Conservation (phyloP, 2,329 filamentous ascomycete species). For the Colletotrichum scovillei region DNA sequence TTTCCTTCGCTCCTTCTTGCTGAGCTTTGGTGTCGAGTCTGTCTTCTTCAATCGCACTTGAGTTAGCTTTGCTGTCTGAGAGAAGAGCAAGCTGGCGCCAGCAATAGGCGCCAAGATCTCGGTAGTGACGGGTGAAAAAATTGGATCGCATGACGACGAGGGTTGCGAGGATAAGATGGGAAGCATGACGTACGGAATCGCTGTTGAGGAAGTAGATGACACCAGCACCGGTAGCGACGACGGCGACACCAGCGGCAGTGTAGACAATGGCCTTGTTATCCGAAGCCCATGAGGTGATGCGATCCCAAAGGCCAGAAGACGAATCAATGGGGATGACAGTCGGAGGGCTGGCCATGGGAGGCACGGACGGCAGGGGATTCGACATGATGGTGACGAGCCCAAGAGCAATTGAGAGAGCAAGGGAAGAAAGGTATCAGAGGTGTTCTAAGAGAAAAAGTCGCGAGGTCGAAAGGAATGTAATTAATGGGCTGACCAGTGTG, state of each 20-base stretch:
- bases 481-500: constrained; percentile 29
- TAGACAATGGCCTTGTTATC: constrained; percentile 97
- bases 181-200: constrained; percentile 60
- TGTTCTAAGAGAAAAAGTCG: constrained; percentile 11
- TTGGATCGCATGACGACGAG: constrained; percentile 25
- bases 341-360: constrained; percentile 53
- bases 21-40: constrained; percentile 74
- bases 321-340: constrained; percentile 61
- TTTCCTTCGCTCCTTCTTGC: constrained; percentile 91
- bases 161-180: constrained; percentile 5
- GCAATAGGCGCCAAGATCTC: constrained; percentile 15
- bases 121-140: constrained; percentile 9
- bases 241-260: constrained; percentile 93
- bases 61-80: constrained; percentile 28
- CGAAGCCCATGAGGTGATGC: constrained; percentile 89
- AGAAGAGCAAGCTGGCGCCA: not conserved
- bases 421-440: constrained; percentile 37
- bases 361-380: constrained; percentile 60
- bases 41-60: constrained; percentile 42
- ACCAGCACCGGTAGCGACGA: constrained; percentile 91
- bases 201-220: constrained; percentile 89
- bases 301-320: constrained; percentile 85
- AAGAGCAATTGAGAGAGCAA: constrained; percentile 37
- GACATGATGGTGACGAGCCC: constrained; percentile 48
- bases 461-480: constrained; percentile 11